Evolutionary conservation across 2,329 filamentous ascomycete species (phyloP).

Genomic region (Dichotomopilus funicola): DNA sequence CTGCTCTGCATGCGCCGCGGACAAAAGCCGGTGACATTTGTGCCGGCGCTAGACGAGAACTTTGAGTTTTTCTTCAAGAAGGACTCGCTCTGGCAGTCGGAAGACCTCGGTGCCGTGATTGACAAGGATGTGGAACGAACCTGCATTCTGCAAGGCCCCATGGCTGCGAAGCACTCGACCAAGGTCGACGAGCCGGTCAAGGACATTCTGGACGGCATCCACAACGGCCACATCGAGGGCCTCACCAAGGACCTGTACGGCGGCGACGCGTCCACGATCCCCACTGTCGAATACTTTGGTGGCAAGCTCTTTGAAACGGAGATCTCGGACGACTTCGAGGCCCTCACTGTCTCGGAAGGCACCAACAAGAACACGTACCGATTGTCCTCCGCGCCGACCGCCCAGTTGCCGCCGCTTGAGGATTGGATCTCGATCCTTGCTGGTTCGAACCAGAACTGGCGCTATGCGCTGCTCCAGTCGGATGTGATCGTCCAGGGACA

Average conservation of each 20-base stretch:
- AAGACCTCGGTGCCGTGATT: constrained; percentile 92
- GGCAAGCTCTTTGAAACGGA: constrained; percentile 71
- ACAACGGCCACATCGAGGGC: constrained; percentile 76
- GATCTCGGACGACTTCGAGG: constrained; percentile 72
- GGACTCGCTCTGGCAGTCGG: constrained; percentile 98
- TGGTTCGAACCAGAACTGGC: constrained; percentile 81
- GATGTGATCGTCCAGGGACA: constrained; percentile 93
- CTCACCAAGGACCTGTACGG: constrained; percentile 75
- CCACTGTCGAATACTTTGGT: constrained; percentile 89
- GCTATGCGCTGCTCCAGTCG: constrained; percentile 86
- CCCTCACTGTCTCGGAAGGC: constrained; percentile 76
- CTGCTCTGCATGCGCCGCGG: constrained; percentile 83
- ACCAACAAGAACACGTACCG: constrained; percentile 76
- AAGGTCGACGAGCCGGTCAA: constrained; percentile 89
- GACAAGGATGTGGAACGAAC: constrained; percentile 93
- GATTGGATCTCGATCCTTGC: constrained; percentile 85
- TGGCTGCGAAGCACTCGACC: constrained; percentile 84
- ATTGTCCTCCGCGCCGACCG: constrained; percentile 66
- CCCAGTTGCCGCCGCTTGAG: constrained; percentile 69
- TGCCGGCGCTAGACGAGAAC: constrained; percentile 89
- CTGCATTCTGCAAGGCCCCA: constrained; percentile 92
- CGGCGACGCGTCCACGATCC: constrained; percentile 66
- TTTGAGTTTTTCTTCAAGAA: constrained; percentile 99
- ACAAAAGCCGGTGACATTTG: constrained; percentile 96
- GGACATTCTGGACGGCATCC: constrained; percentile 87